Base-by-base conservation (phyloP, 2,329 filamentous ascomycete genomes). In the Neopestalotiopsis sp. region DNA sequence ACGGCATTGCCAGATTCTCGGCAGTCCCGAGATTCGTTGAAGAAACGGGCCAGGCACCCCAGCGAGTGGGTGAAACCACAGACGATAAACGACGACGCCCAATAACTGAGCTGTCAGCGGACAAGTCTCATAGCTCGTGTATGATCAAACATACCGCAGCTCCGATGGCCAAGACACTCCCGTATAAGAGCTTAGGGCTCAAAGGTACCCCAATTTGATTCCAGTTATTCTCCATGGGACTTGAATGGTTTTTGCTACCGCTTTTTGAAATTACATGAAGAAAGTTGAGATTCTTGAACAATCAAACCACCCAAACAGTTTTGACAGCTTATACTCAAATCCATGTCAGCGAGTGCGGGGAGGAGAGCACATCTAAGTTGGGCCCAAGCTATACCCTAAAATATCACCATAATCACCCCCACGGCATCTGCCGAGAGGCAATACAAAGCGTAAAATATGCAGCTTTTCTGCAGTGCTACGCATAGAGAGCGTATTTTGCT, bases 21-120 rank as follows among this genome's bases (percentile, higher is more conserved):
- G 58, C 9, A 67, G 58, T 20, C 66, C 66, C 12, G 66, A 67
- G 7, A 67, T 24, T 24, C 66, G 66, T 28, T 67, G 66, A 12
- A 67, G 40, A 42, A 67, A 67, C 13, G 66, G 66, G 10, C 66
- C 66, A 3, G 58, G 58, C 10, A 67, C 40, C 10, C 40, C 12
- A 24, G 66, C 66, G 14, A 67, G 66, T 14, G 58, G 66, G 58
- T 62, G 66, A 28, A 62, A 52, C 24, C 66, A 67, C n/a, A 67
- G 17, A 38, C 66, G 66, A 17, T 67, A 67, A 14, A 58, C 12
- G 40, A 17, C 38, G 12, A 67, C 20, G 12, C 30, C n/a, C 20
- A 67, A 32, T 45, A 32, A 24, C 40, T 32, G 49, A 4, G 7
- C 14, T 30, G 28, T 28, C 17, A 52, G 24, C 32, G 10, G 3